Conservation (phyloP, 441 rosid genomes). For the Viola pubescens region DNA sequence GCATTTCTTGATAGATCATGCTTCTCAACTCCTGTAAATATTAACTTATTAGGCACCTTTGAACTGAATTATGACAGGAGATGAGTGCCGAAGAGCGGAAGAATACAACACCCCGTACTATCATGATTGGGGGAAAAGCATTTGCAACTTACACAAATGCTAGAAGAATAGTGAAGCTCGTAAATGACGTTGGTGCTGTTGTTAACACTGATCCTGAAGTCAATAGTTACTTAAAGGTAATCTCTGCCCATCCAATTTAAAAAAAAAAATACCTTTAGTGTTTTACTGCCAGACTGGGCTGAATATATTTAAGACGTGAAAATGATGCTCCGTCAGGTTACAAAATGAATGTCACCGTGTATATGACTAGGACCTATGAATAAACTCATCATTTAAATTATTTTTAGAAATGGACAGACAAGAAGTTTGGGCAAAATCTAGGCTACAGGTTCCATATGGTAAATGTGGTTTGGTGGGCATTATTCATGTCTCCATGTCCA, state of each 20-base stretch:
- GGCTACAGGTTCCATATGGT: not conserved
- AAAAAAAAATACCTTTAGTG: not conserved
- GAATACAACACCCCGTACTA: constrained; percentile 75
- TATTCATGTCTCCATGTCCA: not conserved
- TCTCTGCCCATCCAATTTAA: not conserved
- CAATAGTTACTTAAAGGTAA: constrained; percentile 81
- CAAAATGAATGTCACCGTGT: no score
- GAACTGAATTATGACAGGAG: constrained; percentile 49
- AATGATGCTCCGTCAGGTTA: not conserved
- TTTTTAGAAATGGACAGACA: no score
- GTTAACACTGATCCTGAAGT: constrained; percentile 93
- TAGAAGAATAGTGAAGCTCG: constrained; percentile 90
- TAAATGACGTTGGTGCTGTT: constrained; percentile 85
- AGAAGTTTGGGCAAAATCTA: no score
- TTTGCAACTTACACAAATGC: constrained; percentile 98
- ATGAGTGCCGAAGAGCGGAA: constrained; percentile 80
- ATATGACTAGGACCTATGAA: no score
- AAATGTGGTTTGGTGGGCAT: not conserved
- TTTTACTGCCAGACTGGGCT: not conserved
- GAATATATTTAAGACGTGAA: not conserved
- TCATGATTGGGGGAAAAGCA: constrained; percentile 98
- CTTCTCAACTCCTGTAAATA: no score
- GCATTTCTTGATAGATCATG: no score
- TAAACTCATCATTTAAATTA: no score
- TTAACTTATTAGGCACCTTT: constrained; percentile 4